Evolutionary conservation across 352 stramenopile species (phyloP).

Genomic region (Globisporangium polare): DNA sequence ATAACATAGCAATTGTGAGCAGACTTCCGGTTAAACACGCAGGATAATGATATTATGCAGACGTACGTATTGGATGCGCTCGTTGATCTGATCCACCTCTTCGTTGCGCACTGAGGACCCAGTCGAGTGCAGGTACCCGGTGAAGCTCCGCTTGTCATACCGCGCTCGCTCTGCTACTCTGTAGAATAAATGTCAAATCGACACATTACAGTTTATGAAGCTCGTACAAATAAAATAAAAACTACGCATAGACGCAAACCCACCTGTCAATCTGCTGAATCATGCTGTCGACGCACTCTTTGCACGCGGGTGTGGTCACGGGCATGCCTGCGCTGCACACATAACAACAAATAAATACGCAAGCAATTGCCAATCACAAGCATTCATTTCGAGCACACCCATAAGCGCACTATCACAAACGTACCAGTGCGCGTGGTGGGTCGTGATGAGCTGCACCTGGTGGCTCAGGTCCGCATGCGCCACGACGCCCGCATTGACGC

Average conservation of each 20-base stretch:
- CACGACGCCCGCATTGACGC: slow-evolving; percentile 47
- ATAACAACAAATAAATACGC: neutral
- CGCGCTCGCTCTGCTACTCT: slow-evolving; percentile 67
- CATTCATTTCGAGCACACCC: neutral
- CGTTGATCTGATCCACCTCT: slow-evolving; percentile 58
- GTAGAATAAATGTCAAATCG: neutral
- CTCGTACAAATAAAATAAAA: neutral
- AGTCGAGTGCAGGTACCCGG: slow-evolving; percentile 52
- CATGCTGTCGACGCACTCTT: slow-evolving; percentile 77
- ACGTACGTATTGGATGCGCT: slow-evolving; percentile 73
- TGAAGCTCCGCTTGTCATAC: slow-evolving; percentile 67
- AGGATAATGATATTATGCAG: neutral
- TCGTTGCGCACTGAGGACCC: slow-evolving; percentile 42
- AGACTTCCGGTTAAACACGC: no score
- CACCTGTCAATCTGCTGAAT: slow-evolving; percentile 64
- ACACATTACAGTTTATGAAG: neutral
- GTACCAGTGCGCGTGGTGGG: slow-evolving; percentile 69
- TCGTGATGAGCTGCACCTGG: slow-evolving; percentile 65
- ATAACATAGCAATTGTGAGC: no score
- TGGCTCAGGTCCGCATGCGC: slow-evolving; percentile 74
- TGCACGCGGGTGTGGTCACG: slow-evolving; percentile 61
- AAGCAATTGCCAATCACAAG: neutral
- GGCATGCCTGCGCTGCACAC: slow-evolving; percentile 52
- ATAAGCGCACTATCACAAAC: neutral
- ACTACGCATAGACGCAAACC: neutral